Conservation (phyloP, 2,329 filamentous ascomycete genomes). For the Dactylellina leptospora region DNA sequence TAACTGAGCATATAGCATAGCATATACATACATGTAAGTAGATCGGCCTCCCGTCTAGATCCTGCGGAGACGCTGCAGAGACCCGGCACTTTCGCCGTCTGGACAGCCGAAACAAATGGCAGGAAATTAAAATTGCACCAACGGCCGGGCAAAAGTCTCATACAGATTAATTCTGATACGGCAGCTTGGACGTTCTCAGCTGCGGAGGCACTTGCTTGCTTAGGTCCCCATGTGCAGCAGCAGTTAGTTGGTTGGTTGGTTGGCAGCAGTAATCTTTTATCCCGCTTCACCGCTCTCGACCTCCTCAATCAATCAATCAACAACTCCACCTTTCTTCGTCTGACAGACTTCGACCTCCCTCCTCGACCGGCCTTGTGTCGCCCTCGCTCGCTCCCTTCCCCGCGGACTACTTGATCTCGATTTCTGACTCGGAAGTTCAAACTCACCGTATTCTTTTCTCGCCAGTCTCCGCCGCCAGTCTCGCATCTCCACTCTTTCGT, state of each 20-base stretch:
- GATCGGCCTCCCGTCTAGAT: no score
- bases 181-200: conserved; percentile 40
- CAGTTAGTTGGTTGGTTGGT: background rate
- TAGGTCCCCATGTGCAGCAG: no score
- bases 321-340: conserved; percentile 10
- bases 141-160: conserved; percentile 32
- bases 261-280: no score
- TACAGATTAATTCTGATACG: conserved; percentile 49
- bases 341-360: conserved; percentile 12
- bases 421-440: conserved; percentile 41
- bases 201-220: no score
- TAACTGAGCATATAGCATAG: no score
- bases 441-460: background rate
- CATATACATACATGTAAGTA: no score
- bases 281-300: background rate
- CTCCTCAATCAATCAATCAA: background rate
- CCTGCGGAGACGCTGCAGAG: no score
- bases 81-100: no score
- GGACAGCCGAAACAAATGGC: no score
- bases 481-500: conserved; percentile 19
- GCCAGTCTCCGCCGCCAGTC: conserved; percentile 20
- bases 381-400: conserved; percentile 28
- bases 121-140: no score
- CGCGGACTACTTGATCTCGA: background rate
- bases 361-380: conserved; percentile 20